A percentile compares a stretch with the other conserved stretches of the same genome.
These are phyloP conservation scores for Lizonia empirigonia DNA, from an alignment of 2,329 filamentous ascomycete genomes.

Conservation along the genomic window DNA sequence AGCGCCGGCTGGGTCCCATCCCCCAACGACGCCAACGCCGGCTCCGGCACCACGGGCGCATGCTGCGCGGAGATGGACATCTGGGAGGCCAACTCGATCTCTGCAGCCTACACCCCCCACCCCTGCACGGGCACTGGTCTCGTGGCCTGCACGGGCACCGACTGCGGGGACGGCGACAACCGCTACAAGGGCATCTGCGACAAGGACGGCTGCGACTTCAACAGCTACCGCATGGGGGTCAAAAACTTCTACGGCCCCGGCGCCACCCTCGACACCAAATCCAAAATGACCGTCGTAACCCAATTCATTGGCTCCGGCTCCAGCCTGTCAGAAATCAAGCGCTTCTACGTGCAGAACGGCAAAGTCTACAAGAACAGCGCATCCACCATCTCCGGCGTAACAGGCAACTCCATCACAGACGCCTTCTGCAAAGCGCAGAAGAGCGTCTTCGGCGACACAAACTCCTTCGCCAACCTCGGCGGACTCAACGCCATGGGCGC, in stretches of 20 bases:
- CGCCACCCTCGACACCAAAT: conserved; percentile 52
- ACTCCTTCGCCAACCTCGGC: conserved; percentile 60
- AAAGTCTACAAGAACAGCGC: conserved; percentile 55
- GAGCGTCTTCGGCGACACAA: conserved; percentile 60
- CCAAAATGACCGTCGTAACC: conserved; percentile 57
- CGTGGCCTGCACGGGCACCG: conserved; percentile 58
- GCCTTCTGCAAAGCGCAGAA: conserved; percentile 64
- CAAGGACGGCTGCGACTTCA: conserved; percentile 70
- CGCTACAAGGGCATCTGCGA: conserved; percentile 70
- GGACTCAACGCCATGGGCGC: conserved; percentile 62
- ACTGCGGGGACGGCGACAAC: conserved; percentile 50
- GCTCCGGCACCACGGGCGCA: conserved; percentile 60
- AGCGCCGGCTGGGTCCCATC: conserved; percentile 60
- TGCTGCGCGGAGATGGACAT: conserved; percentile 74
- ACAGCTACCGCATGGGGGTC: conserved; percentile 67
- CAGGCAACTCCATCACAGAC: conserved; percentile 61
- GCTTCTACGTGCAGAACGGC: conserved; percentile 58
- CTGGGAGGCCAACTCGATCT: conserved; percentile 72
- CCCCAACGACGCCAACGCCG: conserved; percentile 60
- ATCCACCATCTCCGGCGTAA: conserved; percentile 53
- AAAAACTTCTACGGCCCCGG: conserved; percentile 66
- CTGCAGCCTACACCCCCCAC: conserved; percentile 69
- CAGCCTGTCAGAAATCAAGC: conserved; percentile 53
- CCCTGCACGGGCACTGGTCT: conserved; percentile 61
- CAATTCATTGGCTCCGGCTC: conserved; percentile 56